phyloP scores from a whole-genome alignment of 805 yeast genomes.

The Saccharomycopsis guyanensis region DNA sequence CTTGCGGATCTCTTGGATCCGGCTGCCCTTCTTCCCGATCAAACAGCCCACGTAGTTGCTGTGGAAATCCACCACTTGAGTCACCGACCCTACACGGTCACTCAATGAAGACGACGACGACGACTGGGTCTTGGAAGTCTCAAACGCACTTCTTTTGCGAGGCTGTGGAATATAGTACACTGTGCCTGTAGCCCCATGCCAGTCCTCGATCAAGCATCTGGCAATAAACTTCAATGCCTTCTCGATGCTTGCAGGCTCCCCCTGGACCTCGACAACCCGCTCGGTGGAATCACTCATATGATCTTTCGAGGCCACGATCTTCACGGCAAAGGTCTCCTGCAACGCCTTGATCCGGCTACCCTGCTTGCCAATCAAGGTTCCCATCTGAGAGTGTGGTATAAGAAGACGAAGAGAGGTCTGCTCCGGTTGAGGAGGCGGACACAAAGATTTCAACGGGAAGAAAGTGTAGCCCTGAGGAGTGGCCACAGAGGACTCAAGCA shows the following conservation, averaged over 20 bases:
- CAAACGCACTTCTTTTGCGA: conserved; percentile 17
- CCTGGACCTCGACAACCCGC: conserved; percentile 82
- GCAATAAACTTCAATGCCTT: conserved; percentile 51
- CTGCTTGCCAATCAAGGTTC: conserved; percentile 78
- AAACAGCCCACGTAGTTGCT: conserved; percentile 83
- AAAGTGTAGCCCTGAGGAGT: conserved; percentile 34
- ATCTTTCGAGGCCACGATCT: conserved; percentile 83
- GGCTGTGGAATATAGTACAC: conserved; percentile 51
- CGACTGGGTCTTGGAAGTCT: conserved; percentile 6
- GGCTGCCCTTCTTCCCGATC: conserved; percentile 77
- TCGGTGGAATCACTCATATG: conserved; percentile 76
- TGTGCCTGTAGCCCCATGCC: conserved; percentile 57
- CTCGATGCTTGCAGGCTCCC: conserved; percentile 56
- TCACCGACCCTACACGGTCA: conserved; percentile 16
- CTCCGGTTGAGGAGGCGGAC: conserved; percentile 44
- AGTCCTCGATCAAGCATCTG: conserved; percentile 68
- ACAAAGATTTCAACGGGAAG: conserved; percentile 54
- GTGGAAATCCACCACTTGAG: conserved; percentile 53
- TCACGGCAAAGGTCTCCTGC: conserved; percentile 59
- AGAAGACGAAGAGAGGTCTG: conserved; percentile 57
- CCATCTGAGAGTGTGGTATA: conserved; percentile 80
- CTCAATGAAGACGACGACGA: conserved; percentile 6
- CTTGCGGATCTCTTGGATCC: conserved; percentile 80
- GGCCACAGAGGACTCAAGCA: conserved; percentile 33
- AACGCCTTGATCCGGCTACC: conserved; percentile 76